Evolutionary conservation across 768 basidiomycete species (phyloP), one percentile per base, ranked within the genome.

Genomic region (Mycena polygramma): DNA sequence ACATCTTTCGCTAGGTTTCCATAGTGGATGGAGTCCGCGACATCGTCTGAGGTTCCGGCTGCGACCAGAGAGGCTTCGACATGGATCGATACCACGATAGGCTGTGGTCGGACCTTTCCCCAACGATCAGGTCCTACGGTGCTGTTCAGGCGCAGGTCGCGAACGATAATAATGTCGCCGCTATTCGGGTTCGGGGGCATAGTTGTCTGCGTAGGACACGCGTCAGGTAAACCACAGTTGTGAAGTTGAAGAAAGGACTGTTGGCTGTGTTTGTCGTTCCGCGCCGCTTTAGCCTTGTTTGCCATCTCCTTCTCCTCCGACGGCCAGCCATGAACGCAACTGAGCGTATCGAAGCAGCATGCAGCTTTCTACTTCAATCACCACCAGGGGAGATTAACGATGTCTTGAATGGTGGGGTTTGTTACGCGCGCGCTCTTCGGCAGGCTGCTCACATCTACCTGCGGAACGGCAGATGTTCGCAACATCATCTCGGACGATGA

Each of bases 371-470:
- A 37, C 86, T 94, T 0, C 97, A 98, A 78, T 91, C 95, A 1
- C 97, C 97, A 30, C 97, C 97, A 0, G 97, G 97, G 53, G 94
- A 99, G 84, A 96, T 98, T 73, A 98, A 97, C 80, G 97, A 98
- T 82, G 96, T 98, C 20, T 85, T 98, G 63, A 94, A 94, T 75
- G 96, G 95, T 94, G 69, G 71, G 81, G 63, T 53, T 53, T n/a
- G 57, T 70, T 52, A 52, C 46, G 30, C 46, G n/a, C 36, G 65
- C 57, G 66, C 52, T 63, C 39, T 57, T 64, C 60, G 5, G 9
- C 49, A 61, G 45, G 54, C 45, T 57, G 67, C 57, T 71, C 66
- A 70, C 66, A 49, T 51, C 39, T 58, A 57, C 66, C 67, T 65
- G 66, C 60, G 48, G 52, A 48, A 69, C 70, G 70, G 73, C 70